A percentile compares a stretch with the other conserved stretches of the same genome.
Evolutionary conservation across 1,284 basidiomycete species (phyloP).

Genomic region (Paramarasmius palmivorus): DNA sequence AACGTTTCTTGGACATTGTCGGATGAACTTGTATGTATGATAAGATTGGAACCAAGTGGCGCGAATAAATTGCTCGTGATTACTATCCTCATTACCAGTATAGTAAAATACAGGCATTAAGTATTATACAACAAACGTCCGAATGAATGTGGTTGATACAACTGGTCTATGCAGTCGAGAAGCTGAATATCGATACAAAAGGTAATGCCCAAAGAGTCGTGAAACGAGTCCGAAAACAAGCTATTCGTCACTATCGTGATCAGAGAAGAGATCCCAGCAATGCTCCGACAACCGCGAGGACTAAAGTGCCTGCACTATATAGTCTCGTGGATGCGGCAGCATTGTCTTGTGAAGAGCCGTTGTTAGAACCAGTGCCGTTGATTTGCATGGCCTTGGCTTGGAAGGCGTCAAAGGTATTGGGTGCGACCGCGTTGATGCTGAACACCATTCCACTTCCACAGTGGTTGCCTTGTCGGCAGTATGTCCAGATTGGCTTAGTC

Average conservation of each 20-base stretch:
- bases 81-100: too few relatives aligned
- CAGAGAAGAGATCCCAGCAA: neutral
- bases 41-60: too few relatives aligned
- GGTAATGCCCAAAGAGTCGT: too few relatives aligned
- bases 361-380: constrained; percentile 34
- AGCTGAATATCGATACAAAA: too few relatives aligned
- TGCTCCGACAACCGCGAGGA: neutral
- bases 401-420: constrained; percentile 49
- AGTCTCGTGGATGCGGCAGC: neutral
- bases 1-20: too few relatives aligned
- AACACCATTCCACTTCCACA: constrained; percentile 59
- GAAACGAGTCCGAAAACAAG: too few relatives aligned
- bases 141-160: too few relatives aligned
- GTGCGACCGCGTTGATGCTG: constrained; percentile 53
- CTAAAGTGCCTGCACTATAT: neutral
- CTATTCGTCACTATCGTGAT: neutral
- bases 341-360: constrained; percentile 15
- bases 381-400: constrained; percentile 43
- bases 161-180: too few relatives aligned
- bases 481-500: constrained; percentile 48
- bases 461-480: constrained; percentile 20
- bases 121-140: too few relatives aligned
- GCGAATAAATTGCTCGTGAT: too few relatives aligned
- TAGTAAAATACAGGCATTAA: too few relatives aligned
- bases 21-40: too few relatives aligned